phyloP scores from a whole-genome alignment of 768 basidiomycete genomes.

The Boletellus ananiceps region DNA sequence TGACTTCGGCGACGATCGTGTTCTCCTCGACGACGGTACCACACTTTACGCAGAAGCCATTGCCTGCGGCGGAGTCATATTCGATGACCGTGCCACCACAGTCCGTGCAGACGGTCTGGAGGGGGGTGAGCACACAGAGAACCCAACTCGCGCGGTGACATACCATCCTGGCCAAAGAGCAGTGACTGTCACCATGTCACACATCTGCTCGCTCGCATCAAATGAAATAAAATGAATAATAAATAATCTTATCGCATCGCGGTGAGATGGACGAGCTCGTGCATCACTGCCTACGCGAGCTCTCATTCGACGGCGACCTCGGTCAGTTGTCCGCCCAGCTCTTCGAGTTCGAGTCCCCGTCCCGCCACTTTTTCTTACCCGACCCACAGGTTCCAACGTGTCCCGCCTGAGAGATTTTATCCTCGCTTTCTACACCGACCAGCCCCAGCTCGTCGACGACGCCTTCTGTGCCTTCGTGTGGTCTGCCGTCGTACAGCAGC shows the following conservation, averaged over 20 bases:
- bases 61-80: conserved; percentile 79
- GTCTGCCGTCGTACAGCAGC: conserved; percentile 71
- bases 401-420: conserved; percentile 72
- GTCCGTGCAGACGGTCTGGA: conserved; percentile 62
- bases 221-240: too few species aligned
- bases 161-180: neutral
- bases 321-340: conserved; percentile 48
- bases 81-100: conserved; percentile 84
- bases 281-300: conserved; percentile 77
- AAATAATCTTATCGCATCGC: conserved; percentile 4
- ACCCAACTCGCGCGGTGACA: neutral
- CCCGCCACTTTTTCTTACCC: conserved; percentile 18
- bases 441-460: conserved; percentile 64
- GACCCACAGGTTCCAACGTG: conserved; percentile 60
- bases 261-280: conserved; percentile 75
- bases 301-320: conserved; percentile 87
- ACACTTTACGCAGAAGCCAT: conserved; percentile 81
- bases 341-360: conserved; percentile 44
- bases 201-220: neutral
- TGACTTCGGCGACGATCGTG: conserved; percentile 88
- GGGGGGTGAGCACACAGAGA: neutral
- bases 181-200: conserved; percentile 10
- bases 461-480: conserved; percentile 77
- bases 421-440: conserved; percentile 53
- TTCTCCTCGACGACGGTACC: conserved; percentile 92